These are phyloP conservation scores for Immersiella caudata DNA, from an alignment of 495 filamentous ascomycete genomes.

Conservation along the genomic window DNA sequence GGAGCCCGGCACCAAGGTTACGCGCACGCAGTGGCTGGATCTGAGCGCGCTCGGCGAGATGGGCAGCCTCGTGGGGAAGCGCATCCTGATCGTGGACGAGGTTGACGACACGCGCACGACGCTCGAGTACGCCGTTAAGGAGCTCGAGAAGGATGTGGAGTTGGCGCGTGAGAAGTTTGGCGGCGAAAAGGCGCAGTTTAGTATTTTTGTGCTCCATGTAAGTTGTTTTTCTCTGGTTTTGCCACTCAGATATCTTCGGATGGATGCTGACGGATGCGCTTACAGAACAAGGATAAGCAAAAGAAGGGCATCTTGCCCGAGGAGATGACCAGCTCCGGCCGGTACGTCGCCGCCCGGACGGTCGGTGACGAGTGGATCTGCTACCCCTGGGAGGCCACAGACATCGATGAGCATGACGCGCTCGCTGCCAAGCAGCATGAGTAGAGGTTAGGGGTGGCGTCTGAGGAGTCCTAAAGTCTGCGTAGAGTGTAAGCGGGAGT, in stretches of 20 bases:
- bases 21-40: conserved; percentile 97
- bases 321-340: conserved; percentile 72
- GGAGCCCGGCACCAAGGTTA: conserved; percentile 86
- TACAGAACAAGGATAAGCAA: conserved; percentile 89
- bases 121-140: conserved; percentile 92
- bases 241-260: conserved; percentile 3
- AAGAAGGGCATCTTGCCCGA: conserved; percentile 88
- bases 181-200: conserved; percentile 77
- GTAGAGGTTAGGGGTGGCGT: neutral
- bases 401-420: conserved; percentile 91
- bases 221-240: conserved; percentile 39
- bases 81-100: conserved; percentile 97
- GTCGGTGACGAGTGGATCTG: conserved; percentile 95
- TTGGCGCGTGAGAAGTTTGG: conserved; percentile 72
- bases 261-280: neutral
- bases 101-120: conserved; percentile 98
- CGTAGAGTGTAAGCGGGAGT: neutral
- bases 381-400: conserved; percentile 98
- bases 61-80: conserved; percentile 92
- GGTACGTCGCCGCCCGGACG: conserved; percentile 86
- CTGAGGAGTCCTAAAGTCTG: too few species aligned
- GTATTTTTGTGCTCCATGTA: conserved; percentile 93
- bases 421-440: conserved; percentile 49
- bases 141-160: conserved; percentile 97
- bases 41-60: conserved; percentile 82